Base-by-base conservation (phyloP, 768 basidiomycete genomes). In the Boletus pseudopeckii region DNA sequence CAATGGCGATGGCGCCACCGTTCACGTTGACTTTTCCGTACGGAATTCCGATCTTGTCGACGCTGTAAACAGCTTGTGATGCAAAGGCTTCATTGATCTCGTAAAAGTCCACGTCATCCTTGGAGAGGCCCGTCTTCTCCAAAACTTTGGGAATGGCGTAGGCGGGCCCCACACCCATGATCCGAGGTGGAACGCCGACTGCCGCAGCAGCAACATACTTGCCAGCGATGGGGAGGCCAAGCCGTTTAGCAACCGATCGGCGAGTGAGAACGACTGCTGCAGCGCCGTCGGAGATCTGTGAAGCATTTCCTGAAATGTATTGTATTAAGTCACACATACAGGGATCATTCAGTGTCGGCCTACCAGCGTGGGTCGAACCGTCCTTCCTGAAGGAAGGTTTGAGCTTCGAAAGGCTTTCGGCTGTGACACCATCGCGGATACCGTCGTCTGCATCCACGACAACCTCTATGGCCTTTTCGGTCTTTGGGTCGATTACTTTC, bases 41-140 rank as follows among this genome's bases (percentile, higher is more conserved):
- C 3, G 84, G 80, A 57, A 94, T 81, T 22, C 82, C 82, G 49
- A 96, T 71, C 59, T 82, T 79, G 59, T 89, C 72, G 28, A 93
- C 70, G 43, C 75, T 80, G 73, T 86, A 91, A 41, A 94, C 74
- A 3, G 90, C 91, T 69, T 90, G 88, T 30, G 80, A 83, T 28
- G 92, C 91, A 66, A 93, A 94, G 30, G 92, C 92, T 71, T 93
- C 92, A 68, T 94, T 94, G 71, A 92, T 92, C 74, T 94, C 90
- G 72, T 76, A 96, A 66, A 95, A 90, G 73, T 96, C 92, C 60
- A 96, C 75, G 62, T 95, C 93, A 43, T 80, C 73, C 54, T 77
- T 74, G 40, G 72, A 68, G 45, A 95, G 75, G 15, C 90, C 88
- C 1, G 81, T 76, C 63, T 82, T 79, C 61, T 80, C 76, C 52